Conservation (phyloP, 805 yeast genomes). For the Teunomyces cretensis region DNA sequence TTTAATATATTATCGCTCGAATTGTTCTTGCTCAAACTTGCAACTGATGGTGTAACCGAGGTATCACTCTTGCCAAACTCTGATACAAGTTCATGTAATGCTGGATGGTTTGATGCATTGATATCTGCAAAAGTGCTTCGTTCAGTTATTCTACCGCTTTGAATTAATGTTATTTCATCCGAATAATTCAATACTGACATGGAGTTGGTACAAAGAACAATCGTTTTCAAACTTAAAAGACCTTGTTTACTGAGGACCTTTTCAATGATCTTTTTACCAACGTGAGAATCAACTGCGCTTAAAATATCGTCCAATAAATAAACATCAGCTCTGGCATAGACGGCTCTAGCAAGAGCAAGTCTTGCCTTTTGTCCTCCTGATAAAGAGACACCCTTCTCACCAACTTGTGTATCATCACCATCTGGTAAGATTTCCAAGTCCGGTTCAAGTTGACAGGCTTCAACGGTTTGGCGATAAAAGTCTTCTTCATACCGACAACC, state of each 20-base stretch:
- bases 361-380: constrained; percentile 33
- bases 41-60: constrained; percentile 10
- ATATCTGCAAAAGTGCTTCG: constrained; percentile 13
- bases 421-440: constrained; percentile 28
- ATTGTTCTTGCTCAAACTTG: constrained; percentile 4
- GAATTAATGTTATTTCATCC: constrained; percentile 19
- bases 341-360: constrained; percentile 28
- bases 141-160: constrained; percentile 20
- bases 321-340: constrained; percentile 26
- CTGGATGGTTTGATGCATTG: constrained; percentile 18
- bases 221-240: constrained; percentile 23
- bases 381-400: constrained; percentile 29
- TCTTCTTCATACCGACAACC: constrained; percentile 21
- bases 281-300: constrained; percentile 30
- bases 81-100: constrained; percentile 32
- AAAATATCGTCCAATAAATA: constrained; percentile 27
- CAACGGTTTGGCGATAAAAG: constrained; percentile 21
- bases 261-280: constrained; percentile 25
- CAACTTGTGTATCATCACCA: constrained; percentile 28
- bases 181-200: constrained; percentile 22
- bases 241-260: constrained; percentile 24
- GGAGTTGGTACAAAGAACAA: constrained; percentile 28
- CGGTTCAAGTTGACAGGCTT: constrained; percentile 24
- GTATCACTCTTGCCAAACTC: constrained; percentile 30
- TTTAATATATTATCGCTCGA: background rate